Base-by-base conservation (phyloP, 2,329 filamentous ascomycete genomes). In the Coniochaeta prunicola region DNA sequence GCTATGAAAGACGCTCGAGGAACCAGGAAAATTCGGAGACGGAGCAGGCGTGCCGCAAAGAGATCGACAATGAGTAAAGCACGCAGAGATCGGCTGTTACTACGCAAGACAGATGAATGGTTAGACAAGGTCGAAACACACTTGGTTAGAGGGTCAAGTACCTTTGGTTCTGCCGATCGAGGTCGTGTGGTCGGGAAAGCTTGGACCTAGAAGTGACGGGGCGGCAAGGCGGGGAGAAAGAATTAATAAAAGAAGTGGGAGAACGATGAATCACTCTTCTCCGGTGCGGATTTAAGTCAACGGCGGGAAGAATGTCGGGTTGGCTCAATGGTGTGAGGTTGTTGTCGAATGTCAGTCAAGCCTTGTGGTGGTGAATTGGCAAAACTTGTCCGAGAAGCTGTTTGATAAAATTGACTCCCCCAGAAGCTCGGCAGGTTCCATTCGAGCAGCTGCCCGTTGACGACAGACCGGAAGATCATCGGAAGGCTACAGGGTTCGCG, bases 391-490 rank as follows among this genome's bases (percentile, higher is more conserved):
- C 13, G 28, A 5, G 45, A 50, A 26, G 45, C 19, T 7, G 45
- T 17, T 13, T 26, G 21, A 50, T 50, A 50, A 50, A 50, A 50
- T 50, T 50, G 45, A 50, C 45, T 50, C 45, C 45, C 45, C 38
- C 17, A 50, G 45, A 50, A 50, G 45, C 45, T 50, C 45, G 45
- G 45, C 45, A 50, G 45, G 45, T 50, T 50, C 45, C 45, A 50
- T 50, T 45, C 45, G n/a, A 26, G 45, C 24, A 50, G 28, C 45
- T 48, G 42, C 42, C 24, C 45, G 26, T 50, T 50, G 45, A 50
- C 45, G 45, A 50, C 45, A 50, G 21, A 50, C 45, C 45, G 45
- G 45, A 50, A 50, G 45, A 50, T 50, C 45, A 50, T 50, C 45
- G 45, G 45, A 50, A 50, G 45, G 21, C 21, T 17, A 50, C 24